Evolutionary conservation across 2,329 filamentous ascomycete genomes (phyloP).

Genomic region (Penicillium olsonii): DNA sequence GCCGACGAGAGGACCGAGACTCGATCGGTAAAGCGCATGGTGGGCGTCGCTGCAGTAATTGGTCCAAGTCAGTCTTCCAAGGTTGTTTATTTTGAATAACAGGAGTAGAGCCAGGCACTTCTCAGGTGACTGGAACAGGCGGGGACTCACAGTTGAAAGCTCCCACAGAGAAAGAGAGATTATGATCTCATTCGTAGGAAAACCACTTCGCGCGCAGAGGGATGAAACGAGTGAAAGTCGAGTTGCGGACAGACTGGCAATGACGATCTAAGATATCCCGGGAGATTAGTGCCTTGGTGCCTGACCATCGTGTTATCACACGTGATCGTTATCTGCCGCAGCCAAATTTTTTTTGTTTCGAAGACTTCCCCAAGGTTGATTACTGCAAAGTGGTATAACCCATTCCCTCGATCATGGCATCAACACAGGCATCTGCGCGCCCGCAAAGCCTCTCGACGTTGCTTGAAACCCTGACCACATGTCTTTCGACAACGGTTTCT

Average conservation of each 20-base stretch:
- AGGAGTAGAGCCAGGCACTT: conserved; percentile 1
- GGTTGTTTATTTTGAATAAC: conserved; percentile 8
- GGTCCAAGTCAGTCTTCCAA: conserved; percentile 16
- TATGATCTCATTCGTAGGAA: conserved; percentile 4
- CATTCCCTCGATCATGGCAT: conserved; percentile 25
- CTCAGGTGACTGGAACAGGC: neutral
- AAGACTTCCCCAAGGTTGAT: neutral
- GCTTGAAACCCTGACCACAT: conserved; percentile 38
- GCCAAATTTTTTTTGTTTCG: conserved; percentile 12
- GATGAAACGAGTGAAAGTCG: conserved; percentile 1
- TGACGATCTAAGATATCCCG: conserved; percentile 4
- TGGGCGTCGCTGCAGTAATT: conserved; percentile 21
- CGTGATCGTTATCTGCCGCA: conserved; percentile 14
- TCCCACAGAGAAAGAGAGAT: conserved; percentile 2
- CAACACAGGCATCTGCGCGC: conserved; percentile 24
- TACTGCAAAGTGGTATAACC: neutral
- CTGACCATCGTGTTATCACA: neutral
- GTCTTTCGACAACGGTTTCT: conserved; percentile 34
- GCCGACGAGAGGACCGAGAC: conserved; percentile 31
- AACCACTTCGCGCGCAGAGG: conserved; percentile 5
- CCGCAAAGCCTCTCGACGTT: conserved; percentile 30
- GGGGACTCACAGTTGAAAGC: neutral
- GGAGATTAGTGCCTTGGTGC: conserved; percentile 2
- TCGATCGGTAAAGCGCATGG: conserved; percentile 39
- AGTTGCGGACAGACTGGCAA: conserved; percentile 8